Conservation (phyloP, 2,329 filamentous ascomycete genomes). For the Apiospora koreana region DNA sequence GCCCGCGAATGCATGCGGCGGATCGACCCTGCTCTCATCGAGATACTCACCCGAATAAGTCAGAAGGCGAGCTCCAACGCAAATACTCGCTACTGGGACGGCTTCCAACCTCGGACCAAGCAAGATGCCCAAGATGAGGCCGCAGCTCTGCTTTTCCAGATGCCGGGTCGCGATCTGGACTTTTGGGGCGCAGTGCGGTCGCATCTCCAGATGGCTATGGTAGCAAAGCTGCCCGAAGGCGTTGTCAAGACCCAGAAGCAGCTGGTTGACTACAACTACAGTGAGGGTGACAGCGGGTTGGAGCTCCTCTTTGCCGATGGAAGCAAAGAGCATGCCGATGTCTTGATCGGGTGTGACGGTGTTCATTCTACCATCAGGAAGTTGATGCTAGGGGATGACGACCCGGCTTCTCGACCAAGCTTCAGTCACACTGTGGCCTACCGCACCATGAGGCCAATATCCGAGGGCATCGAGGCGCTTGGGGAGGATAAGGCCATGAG, state of each 20-base stretch:
- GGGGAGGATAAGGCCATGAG: conserved; percentile 46
- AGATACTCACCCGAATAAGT: conserved; percentile 32
- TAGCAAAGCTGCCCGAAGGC: no score
- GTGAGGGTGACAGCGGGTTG: conserved; percentile 15
- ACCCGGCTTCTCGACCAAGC: conserved; percentile 41
- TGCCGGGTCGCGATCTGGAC: conserved; percentile 18
- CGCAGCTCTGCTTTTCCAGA: conserved; percentile 26
- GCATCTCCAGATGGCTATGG: no score
- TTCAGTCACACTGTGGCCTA: conserved; percentile 60
- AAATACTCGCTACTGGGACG: conserved; percentile 31
- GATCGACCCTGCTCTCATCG: conserved; percentile 34
- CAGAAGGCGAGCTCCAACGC: not conserved
- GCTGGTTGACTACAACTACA: conserved; percentile 30
- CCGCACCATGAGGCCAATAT: conserved; percentile 59
- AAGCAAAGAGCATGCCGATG: conserved; percentile 21
- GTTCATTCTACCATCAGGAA: conserved; percentile 55
- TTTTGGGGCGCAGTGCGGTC: no score
- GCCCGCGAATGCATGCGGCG: conserved; percentile 43
- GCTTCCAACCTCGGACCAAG: conserved; percentile 35
- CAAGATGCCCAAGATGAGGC: conserved; percentile 30
- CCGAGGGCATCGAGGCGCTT: conserved; percentile 45
- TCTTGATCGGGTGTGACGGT: conserved; percentile 60
- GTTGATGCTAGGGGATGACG: conserved; percentile 46
- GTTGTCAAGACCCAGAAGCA: conserved; percentile 19
- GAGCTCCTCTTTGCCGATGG: conserved; percentile 28